phyloP scores from a whole-genome alignment of 306 rosid genomes.

The Crataegus laevigata region DNA sequence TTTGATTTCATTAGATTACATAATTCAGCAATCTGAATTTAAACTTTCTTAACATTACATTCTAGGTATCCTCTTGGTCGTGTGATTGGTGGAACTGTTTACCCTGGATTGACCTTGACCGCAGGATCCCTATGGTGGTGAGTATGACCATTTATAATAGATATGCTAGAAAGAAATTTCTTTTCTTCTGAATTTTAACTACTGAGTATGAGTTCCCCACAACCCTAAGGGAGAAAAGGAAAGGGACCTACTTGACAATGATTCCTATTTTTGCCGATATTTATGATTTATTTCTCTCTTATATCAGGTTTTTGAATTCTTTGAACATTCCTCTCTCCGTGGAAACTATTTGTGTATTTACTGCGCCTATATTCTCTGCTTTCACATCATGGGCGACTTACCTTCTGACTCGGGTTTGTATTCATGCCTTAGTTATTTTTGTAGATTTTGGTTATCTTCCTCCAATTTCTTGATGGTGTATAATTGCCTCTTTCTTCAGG shows the following conservation, averaged over 20 bases:
- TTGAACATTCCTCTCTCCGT: constrained; percentile 92
- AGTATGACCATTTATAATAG: constrained; percentile 19
- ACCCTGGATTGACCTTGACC: constrained; percentile 93
- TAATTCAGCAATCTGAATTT: constrained; percentile 2
- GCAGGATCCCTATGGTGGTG: constrained; percentile 94
- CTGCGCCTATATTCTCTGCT: constrained; percentile 97
- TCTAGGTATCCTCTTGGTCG: constrained; percentile 98
- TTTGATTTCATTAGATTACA: neutral
- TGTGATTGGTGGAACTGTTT: constrained; percentile 97
- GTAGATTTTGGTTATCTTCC: neutral
- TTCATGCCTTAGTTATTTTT: constrained; percentile 7
- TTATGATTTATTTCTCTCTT: constrained; percentile 18
- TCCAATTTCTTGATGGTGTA: constrained; percentile 17
- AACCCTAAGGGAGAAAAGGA: neutral
- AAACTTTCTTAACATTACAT: constrained; percentile 4
- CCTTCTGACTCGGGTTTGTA: constrained; percentile 75
- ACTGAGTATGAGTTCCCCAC: constrained; percentile 7
- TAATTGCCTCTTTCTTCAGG: constrained; percentile 40
- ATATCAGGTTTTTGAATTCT: constrained; percentile 67
- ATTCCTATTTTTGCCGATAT: constrained; percentile 8
- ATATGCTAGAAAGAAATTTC: neutral
- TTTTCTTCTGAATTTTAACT: neutral
- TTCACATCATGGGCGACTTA: constrained; percentile 95
- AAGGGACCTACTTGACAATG: neutral
- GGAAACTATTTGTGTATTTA: constrained; percentile 96